Conservation (phyloP, 176 grass and related monocot species). For the Saccharum officinarum region DNA sequence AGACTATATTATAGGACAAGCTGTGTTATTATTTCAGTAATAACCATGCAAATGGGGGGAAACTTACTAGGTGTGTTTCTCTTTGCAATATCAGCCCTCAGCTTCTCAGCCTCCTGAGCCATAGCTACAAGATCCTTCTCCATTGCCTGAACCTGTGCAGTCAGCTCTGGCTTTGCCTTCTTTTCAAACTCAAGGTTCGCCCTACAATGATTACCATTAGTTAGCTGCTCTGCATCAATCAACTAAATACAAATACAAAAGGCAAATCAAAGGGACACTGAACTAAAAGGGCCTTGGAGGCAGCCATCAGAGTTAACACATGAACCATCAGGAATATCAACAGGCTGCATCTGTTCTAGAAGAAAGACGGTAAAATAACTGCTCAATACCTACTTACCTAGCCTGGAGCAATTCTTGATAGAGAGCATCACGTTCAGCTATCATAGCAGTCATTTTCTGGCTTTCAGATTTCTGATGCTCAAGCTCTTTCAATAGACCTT, state of each 20-base stretch:
- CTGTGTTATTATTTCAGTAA: neutral
- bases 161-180: constrained; percentile 46
- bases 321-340: constrained; percentile 6
- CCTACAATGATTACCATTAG: constrained; percentile 32
- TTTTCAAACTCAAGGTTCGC: constrained; percentile 48
- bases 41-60: neutral
- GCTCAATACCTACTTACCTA: constrained; percentile 58
- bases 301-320: constrained; percentile 3
- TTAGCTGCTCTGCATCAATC: neutral
- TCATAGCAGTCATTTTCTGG: constrained; percentile 48
- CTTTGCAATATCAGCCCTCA: constrained; percentile 62
- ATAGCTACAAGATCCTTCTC: constrained; percentile 73
- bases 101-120: constrained; percentile 65
- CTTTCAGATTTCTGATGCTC: constrained; percentile 47
- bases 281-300: constrained; percentile 12
- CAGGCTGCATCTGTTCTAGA: neutral
- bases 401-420: constrained; percentile 44
- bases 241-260: neutral
- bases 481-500: constrained; percentile 54
- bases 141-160: constrained; percentile 50
- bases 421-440: constrained; percentile 54
- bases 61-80: constrained; percentile 47
- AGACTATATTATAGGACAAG: constrained; percentile 21
- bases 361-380: neutral
- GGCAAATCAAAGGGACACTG: neutral